These are phyloP conservation scores for Buxus sempervirens DNA, from an alignment of 164 flowering plant species.

Conservation along the genomic window DNA sequence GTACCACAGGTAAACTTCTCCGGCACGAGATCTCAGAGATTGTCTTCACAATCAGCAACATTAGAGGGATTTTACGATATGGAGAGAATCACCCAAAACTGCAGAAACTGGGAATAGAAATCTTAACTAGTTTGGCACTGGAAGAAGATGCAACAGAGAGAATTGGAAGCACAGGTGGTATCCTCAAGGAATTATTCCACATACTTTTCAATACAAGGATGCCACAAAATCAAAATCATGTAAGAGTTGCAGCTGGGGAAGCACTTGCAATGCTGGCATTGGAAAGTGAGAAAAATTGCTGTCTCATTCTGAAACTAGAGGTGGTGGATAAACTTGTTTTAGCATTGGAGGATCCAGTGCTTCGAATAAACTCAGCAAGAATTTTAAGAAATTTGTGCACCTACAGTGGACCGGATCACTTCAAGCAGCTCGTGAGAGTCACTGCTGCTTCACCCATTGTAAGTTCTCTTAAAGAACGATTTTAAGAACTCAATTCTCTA, in stretches of 20 bases:
- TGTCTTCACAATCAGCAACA: slow-evolving; percentile 85
- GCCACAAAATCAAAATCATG: slow-evolving; percentile 33
- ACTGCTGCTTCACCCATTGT: slow-evolving; percentile 64
- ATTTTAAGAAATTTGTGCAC: slow-evolving; percentile 69
- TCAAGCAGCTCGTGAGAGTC: slow-evolving; percentile 38
- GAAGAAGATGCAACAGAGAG: slow-evolving; percentile 82
- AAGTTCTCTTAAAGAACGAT: slow-evolving; percentile 31
- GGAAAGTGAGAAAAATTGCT: slow-evolving; percentile 66
- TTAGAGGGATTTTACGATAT: slow-evolving; percentile 65
- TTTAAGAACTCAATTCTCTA: background rate
- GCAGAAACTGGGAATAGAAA: slow-evolving; percentile 67
- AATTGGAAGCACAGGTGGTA: slow-evolving; percentile 86
- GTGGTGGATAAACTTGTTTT: slow-evolving; percentile 43
- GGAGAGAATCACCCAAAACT: slow-evolving; percentile 63
- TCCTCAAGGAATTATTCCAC: slow-evolving; percentile 55
- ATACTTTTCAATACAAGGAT: slow-evolving; percentile 52
- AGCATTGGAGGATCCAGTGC: slow-evolving; percentile 48
- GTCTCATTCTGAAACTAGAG: slow-evolving; percentile 45
- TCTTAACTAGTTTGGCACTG: slow-evolving; percentile 66
- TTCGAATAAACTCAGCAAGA: slow-evolving; percentile 66
- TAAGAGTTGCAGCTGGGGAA: slow-evolving; percentile 75
- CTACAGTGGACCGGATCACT: slow-evolving; percentile 48
- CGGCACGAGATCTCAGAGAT: slow-evolving; percentile 73
- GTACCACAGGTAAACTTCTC: slow-evolving; percentile 67
- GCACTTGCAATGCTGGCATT: slow-evolving; percentile 81